Evolutionary conservation across 164 flowering plant genomes (phyloP).

Genomic region (Saururus chinensis): DNA sequence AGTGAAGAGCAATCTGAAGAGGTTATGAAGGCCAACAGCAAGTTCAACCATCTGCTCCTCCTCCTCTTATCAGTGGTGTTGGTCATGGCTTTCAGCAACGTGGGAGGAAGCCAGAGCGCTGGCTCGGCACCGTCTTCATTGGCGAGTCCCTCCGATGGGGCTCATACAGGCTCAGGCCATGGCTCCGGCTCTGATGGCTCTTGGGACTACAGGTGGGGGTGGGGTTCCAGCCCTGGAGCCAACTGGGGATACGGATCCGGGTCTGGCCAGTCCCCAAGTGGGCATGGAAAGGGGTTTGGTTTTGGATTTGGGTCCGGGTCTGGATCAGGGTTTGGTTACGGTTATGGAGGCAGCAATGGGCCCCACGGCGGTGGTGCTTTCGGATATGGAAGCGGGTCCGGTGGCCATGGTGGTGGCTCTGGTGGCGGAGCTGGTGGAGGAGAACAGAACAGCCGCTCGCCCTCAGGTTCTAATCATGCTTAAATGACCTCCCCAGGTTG

Average conservation of each 20-base stretch:
- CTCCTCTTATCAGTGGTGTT: conserved; percentile 1
- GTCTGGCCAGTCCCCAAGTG: conserved; percentile 49
- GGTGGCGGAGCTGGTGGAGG: conserved; percentile 2
- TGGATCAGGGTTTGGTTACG: conserved; percentile 46
- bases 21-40: background rate
- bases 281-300: conserved; percentile 53
- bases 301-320: conserved; percentile 61
- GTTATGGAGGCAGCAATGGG: conserved; percentile 36
- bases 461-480: no score
- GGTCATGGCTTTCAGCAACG: conserved; percentile 4
- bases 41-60: background rate
- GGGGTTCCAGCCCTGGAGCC: conserved; percentile 57
- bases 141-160: conserved; percentile 8
- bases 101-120: conserved; percentile 3
- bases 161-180: conserved; percentile 23
- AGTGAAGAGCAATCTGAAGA: background rate
- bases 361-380: conserved; percentile 28
- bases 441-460: no score
- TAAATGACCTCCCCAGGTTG: no score
- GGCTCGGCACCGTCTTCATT: conserved; percentile 3
- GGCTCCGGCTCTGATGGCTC: conserved; percentile 62
- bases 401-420: conserved; percentile 4
- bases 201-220: conserved; percentile 70
- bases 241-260: conserved; percentile 87
- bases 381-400: conserved; percentile 19